These are phyloP conservation scores for Batkoa obscura DNA, from an alignment of 371 early-diverging fungal genomes.

Conservation along the genomic window DNA sequence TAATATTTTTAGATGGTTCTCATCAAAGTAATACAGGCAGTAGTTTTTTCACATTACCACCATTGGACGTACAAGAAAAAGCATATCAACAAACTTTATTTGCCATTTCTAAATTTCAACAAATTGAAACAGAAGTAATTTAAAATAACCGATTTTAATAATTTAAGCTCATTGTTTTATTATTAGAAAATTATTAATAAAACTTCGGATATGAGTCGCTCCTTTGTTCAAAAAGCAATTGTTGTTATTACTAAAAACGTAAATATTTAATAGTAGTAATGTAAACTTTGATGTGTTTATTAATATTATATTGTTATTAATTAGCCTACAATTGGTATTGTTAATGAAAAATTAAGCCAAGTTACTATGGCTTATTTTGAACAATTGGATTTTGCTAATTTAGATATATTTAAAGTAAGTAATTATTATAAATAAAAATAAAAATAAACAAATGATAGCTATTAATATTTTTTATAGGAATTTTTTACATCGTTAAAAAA, in stretches of 20 bases:
- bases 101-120: background rate
- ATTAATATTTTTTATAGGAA: background rate
- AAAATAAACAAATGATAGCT: background rate
- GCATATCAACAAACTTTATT: background rate
- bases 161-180: no score
- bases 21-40: background rate
- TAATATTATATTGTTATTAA: background rate
- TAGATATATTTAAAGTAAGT: background rate
- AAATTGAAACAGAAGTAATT: background rate
- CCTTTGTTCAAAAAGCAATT: background rate
- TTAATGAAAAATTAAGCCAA: background rate
- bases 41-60: background rate
- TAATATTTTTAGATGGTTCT: background rate
- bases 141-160: background rate
- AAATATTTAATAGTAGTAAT: background rate
- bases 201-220: background rate
- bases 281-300: background rate
- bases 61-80: background rate
- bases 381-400: background rate
- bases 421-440: background rate
- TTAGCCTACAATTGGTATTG: background rate
- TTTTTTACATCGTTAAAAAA: background rate
- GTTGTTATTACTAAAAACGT: background rate
- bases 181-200: background rate
- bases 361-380: conserved; percentile 1